A percentile compares a stretch with the other conserved stretches of the same genome.
Evolutionary conservation across 2,329 filamentous ascomycete genomes (phyloP).

Genomic region (Whalleya microplaca): DNA sequence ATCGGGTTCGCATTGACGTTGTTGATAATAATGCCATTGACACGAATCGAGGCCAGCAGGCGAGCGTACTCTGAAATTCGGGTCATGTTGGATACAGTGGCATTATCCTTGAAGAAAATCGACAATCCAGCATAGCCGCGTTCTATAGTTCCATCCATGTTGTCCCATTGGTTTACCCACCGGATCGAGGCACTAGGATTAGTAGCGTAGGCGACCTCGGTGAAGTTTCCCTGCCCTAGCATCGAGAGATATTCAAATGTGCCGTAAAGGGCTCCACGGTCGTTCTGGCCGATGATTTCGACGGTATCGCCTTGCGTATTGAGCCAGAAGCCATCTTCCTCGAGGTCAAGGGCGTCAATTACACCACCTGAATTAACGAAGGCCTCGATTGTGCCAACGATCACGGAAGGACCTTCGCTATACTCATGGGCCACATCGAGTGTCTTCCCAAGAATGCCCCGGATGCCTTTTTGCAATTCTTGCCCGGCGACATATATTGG

Average conservation of each 20-base stretch:
- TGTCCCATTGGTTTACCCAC: conserved; percentile 77
- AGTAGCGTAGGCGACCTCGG: conserved; percentile 57
- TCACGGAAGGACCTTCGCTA: conserved; percentile 40
- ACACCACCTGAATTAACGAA: conserved; percentile 44
- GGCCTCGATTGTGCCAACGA: conserved; percentile 53
- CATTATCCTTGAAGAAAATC: conserved; percentile 67
- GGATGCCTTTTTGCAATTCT: conserved; percentile 62
- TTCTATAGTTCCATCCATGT: conserved; percentile 69
- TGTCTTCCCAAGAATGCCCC: conserved; percentile 57
- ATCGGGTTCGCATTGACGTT: conserved; percentile 72
- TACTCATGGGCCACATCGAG: conserved; percentile 37
- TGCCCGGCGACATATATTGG: conserved; percentile 63
- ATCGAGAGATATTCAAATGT: conserved; percentile 70
- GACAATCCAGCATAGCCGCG: conserved; percentile 69
- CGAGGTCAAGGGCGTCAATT: conserved; percentile 44
- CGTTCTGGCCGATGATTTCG: conserved; percentile 66
- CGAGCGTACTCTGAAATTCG: conserved; percentile 66
- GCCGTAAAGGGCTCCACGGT: conserved; percentile 70
- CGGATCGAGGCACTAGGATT: conserved; percentile 55
- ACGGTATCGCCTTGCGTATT: conserved; percentile 50
- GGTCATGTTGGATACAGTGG: conserved; percentile 60
- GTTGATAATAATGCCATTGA: conserved; percentile 71
- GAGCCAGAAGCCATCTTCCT: conserved; percentile 66
- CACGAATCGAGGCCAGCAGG: conserved; percentile 65
- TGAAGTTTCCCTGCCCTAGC: conserved; percentile 47